Conservation (phyloP, 1,284 basidiomycete genomes). For the Boletus calvinii region DNA sequence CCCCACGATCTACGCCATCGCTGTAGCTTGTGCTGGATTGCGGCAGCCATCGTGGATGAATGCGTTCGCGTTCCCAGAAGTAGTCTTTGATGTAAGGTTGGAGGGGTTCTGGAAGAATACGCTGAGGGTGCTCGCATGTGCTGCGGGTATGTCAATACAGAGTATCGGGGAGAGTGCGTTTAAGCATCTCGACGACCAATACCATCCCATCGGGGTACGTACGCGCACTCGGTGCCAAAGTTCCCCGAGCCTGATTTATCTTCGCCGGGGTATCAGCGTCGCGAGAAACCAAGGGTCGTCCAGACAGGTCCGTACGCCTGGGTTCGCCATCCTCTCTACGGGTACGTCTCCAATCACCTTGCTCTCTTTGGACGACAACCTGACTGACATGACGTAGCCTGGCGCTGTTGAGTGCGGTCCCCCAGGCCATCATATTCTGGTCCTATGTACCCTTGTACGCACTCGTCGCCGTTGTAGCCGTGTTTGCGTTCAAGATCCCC, state of each 20-base stretch:
- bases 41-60: constrained; percentile 30
- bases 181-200: constrained; percentile 13
- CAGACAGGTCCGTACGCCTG: constrained; percentile 24
- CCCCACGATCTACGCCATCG: constrained; percentile 17
- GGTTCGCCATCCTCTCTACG: constrained; percentile 33
- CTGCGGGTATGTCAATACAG: not conserved
- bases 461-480: constrained; percentile 4
- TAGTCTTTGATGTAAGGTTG: not conserved
- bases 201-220: constrained; percentile 14
- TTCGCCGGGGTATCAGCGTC: constrained; percentile 13
- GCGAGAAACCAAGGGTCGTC: constrained; percentile 27
- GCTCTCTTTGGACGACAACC: not conserved
- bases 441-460: constrained; percentile 27
- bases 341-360: constrained; percentile 2
- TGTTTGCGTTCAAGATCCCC: constrained; percentile 26
- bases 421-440: constrained; percentile 27
- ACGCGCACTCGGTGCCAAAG: not conserved
- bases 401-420: constrained; percentile 11
- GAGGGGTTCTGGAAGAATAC: not conserved
- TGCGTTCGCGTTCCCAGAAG: constrained; percentile 1
- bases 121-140: constrained; percentile 16
- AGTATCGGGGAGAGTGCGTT: not conserved
- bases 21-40: constrained; percentile 17
- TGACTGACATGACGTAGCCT: constrained; percentile 10
- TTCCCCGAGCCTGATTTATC: too few species aligned